phyloP scores from a whole-genome alignment of 805 yeast genomes.

The Saccharomycopsis oosterbeekiorum region DNA sequence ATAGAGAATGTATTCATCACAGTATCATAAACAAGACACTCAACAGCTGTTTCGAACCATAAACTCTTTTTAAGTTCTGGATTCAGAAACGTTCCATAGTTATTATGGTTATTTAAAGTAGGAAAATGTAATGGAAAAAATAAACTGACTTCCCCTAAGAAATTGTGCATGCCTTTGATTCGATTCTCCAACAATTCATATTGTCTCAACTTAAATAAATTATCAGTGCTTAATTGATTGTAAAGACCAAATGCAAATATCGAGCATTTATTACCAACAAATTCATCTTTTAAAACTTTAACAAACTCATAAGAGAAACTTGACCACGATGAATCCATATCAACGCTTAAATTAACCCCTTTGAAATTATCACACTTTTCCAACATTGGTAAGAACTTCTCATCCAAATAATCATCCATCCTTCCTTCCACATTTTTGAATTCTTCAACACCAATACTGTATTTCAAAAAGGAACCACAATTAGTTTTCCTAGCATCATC shows the following conservation, averaged over 20 bases:
- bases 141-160: slow-evolving; percentile 41
- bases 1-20: slow-evolving; percentile 33
- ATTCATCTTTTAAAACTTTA: slow-evolving; percentile 58
- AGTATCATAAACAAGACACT: slow-evolving; percentile 36
- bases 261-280: slow-evolving; percentile 37
- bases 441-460: slow-evolving; percentile 51
- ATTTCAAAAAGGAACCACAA: slow-evolving; percentile 34
- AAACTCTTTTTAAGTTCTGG: slow-evolving; percentile 7
- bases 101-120: slow-evolving; percentile 10
- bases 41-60: slow-evolving; percentile 37
- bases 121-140: slow-evolving; percentile 42
- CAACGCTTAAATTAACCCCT: slow-evolving; percentile 64
- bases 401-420: slow-evolving; percentile 44
- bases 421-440: slow-evolving; percentile 32
- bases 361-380: slow-evolving; percentile 69
- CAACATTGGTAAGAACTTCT: slow-evolving; percentile 45
- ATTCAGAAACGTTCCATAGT: not conserved
- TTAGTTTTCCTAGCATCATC: slow-evolving; percentile 13
- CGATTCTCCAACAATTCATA: slow-evolving; percentile 28
- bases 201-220: slow-evolving; percentile 12
- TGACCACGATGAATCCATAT: slow-evolving; percentile 76
- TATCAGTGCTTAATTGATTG: slow-evolving; percentile 12
- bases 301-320: slow-evolving; percentile 53
- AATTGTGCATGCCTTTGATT: slow-evolving; percentile 35
- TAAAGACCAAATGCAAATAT: slow-evolving; percentile 40